Base-by-base conservation (phyloP, 75 land plant genomes). In the Pseudotsuga menziesii region DNA sequence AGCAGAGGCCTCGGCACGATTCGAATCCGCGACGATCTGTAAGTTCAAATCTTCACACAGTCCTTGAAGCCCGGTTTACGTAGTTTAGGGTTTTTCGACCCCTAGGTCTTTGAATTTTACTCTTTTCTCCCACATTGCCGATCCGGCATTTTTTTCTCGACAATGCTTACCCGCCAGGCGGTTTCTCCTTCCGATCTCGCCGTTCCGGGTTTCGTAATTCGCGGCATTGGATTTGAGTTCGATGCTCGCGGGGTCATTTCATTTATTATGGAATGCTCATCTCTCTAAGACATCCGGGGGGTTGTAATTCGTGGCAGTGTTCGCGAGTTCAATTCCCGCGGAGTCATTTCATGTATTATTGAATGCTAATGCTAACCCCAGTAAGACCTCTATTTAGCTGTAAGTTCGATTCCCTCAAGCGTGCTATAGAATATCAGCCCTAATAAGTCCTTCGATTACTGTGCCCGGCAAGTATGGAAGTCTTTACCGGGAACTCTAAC, bases 231-330 rank as follows among this genome's bases (percentile, higher is more conserved):
- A 39, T 23, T 36, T 52, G 48, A 69, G 41, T 41, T 69, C 13
- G 48, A 36, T 9, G 19, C 52, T 13, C 52, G 32, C 8, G 72
- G 48, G 41, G 23, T 69, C 13, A 2, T 39, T 69, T 69, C n/a
- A 36, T 6, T 17, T 7, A 36, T 61, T 25, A 15, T 64, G 35
- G 6, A 29, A 16, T 17, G 5, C 19, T 64, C 7, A 17, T 8
- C 35, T 41, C 35, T 64, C 2, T 15, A 61, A 26, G 25, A 61
- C 64, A 25, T 27, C 27, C 27, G 64, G 69, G 5, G 69, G 69
- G 69, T 20, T 61, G 69, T 27, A 64, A 64, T 29, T 32, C 36
- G 36, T 64, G 69, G 69, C 72, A 36, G 35, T 20, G 72, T 20
- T 69, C 23, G 20, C 72, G 44, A 36, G 72, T 41, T 41, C 13